Evolutionary conservation across 495 filamentous ascomycete genomes (phyloP).

Genomic region (Xylaria scruposa): DNA sequence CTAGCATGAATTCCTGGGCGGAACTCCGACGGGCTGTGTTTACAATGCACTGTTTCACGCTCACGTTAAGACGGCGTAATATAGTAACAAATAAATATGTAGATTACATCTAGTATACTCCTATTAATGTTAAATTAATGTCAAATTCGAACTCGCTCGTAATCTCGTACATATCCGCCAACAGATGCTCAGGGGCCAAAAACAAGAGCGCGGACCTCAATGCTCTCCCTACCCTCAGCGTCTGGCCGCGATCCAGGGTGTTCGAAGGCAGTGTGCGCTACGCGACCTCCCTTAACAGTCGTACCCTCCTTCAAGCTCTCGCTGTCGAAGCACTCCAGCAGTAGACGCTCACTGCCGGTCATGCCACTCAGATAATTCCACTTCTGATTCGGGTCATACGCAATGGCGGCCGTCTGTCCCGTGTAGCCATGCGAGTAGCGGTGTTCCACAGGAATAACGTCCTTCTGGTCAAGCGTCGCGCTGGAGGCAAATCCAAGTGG

Average conservation of each 20-base stretch:
- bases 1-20: constrained; percentile 2
- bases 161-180: neutral
- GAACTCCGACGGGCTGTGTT: constrained; percentile 21
- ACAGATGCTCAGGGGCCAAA: constrained; percentile 64
- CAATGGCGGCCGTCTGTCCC: constrained; percentile 80
- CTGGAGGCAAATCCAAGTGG: constrained; percentile 77
- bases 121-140: constrained; percentile 6
- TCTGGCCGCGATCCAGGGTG: constrained; percentile 70
- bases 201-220: constrained; percentile 84
- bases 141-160: neutral
- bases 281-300: constrained; percentile 65
- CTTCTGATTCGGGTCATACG: constrained; percentile 61
- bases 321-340: constrained; percentile 85
- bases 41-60: neutral
- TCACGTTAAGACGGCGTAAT: neutral
- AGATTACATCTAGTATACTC: constrained; percentile 2
- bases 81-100: neutral
- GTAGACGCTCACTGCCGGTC: constrained; percentile 72
- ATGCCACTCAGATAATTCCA: constrained; percentile 87
- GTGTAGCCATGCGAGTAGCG: constrained; percentile 71
- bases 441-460: constrained; percentile 76
- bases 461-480: constrained; percentile 62
- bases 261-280: constrained; percentile 83
- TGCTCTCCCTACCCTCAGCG: constrained; percentile 74
- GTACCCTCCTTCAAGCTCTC: constrained; percentile 55